phyloP scores from a whole-genome alignment of 306 rosid genomes.

The Morella rubra region DNA sequence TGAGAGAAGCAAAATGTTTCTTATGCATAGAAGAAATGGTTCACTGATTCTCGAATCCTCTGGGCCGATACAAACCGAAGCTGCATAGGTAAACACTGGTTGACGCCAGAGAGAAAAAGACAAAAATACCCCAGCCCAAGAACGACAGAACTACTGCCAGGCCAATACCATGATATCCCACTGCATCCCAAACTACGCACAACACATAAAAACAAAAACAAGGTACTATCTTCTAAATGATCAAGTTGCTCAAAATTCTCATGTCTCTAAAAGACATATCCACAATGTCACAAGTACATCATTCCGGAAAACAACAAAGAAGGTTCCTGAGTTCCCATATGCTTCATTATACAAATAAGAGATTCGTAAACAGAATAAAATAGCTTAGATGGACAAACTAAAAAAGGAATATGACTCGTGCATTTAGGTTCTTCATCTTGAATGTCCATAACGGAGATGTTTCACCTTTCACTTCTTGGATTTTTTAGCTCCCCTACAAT shows the following conservation, averaged over 20 bases:
- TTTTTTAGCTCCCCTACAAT: conserved; percentile 40
- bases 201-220: not conserved
- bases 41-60: too few relatives aligned
- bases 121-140: too few relatives aligned
- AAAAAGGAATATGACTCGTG: too few relatives aligned
- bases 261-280: not conserved
- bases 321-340: not conserved
- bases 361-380: not conserved
- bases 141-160: not conserved
- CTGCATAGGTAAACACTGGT: too few relatives aligned
- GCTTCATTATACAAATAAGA: conserved; percentile 16
- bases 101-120: not conserved
- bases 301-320: conserved; percentile 16
- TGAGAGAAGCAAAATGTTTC: too few relatives aligned
- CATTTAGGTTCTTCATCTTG: not conserved
- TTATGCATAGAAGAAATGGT: too few relatives aligned
- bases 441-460: not conserved
- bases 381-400: conserved; percentile 7
- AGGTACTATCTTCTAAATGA: conserved; percentile 10
- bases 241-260: conserved; percentile 1
- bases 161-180: not conserved
- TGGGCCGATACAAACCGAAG: too few relatives aligned
- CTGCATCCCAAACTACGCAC: not conserved
- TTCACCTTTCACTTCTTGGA: conserved; percentile 40
- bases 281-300: conserved; percentile 18